Base-by-base conservation (phyloP, 805 yeast genomes). In the Pichia pseudocactophila region DNA sequence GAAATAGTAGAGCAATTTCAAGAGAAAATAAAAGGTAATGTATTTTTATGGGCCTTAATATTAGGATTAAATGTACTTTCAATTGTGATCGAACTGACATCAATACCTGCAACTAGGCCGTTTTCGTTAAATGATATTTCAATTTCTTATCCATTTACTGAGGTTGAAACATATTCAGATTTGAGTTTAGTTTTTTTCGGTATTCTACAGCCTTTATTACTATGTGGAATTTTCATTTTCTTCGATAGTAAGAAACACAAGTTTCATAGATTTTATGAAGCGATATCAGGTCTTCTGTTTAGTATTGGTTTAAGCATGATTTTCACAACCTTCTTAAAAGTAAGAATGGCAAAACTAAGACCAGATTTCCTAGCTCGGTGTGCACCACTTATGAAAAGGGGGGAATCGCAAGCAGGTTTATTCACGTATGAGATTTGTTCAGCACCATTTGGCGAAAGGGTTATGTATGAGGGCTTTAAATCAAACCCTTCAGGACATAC, bases 291-390 rank as follows among this genome's bases (percentile, higher is more conserved):
- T 10, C 64, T 74, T 25, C 51, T 65, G n/a, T 52, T 66, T 4
- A 49, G 67, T 4, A 60, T 76, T 3, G 62, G 70, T 33, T 46
- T 71, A n/a, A 58, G 67, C 46, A 71, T 76, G 34, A 64, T 80
- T 13, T 51, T 80, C 42, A 85, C 95, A 3, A 84, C 87, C 52
- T 68, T 78, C 27, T 61, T 86, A 47, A 89, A 90, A 65, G 74
- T 80, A 54, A 73, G 81, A 70, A 75, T 89, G 38, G 96, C 96
- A 1, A 76, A 95, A 57, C 81, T 80, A 41, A 71, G 97, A 51
- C 97, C 97, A 0, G 97, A 89, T 62, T 85, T 88, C 57, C 63
- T 90, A 45, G 82, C 82, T 7, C 70, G 97, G 50, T 89, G 97
- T 60, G 64, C 71, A 31, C 57, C 59, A 43, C 41, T 39, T 3